Evolutionary conservation across 176 grass and related monocot genomes (phyloP).

Genomic region (Eragrostis curvula): DNA sequence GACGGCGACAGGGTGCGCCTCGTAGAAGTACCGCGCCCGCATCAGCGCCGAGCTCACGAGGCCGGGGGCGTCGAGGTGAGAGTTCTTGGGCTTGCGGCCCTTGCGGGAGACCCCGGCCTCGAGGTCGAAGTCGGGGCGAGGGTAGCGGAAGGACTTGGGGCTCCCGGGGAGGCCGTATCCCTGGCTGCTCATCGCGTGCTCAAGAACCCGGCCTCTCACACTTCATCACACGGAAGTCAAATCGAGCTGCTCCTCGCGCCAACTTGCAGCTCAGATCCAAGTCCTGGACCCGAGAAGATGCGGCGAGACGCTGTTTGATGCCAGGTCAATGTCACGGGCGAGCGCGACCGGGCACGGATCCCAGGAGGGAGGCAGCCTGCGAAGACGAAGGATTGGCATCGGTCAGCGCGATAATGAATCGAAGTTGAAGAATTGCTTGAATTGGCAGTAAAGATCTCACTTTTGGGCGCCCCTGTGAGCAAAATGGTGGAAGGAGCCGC

Average conservation of each 20-base stretch:
- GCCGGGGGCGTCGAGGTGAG: conserved; percentile 47
- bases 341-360: neutral
- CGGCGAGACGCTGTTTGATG: neutral
- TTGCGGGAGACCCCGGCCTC: conserved; percentile 67
- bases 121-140: conserved; percentile 74
- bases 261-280: conserved; percentile 8
- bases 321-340: neutral
- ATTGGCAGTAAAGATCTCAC: neutral
- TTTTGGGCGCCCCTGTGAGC: neutral
- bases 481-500: neutral
- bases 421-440: neutral
- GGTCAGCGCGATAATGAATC: neutral
- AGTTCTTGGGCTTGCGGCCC: conserved; percentile 59
- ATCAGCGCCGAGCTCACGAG: conserved; percentile 43
- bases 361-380: neutral
- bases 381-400: neutral
- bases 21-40: conserved; percentile 56
- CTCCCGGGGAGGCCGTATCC: conserved; percentile 68
- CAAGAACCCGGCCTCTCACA: conserved; percentile 11
- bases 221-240: neutral
- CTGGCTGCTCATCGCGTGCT: conserved; percentile 69
- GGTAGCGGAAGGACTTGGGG: conserved; percentile 81
- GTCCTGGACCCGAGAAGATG: neutral
- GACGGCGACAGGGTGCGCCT: conserved; percentile 72
- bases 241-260: conserved; percentile 4